These are phyloP conservation scores for Jatropha multifida DNA, from an alignment of 441 rosid species.

Conservation along the genomic window DNA sequence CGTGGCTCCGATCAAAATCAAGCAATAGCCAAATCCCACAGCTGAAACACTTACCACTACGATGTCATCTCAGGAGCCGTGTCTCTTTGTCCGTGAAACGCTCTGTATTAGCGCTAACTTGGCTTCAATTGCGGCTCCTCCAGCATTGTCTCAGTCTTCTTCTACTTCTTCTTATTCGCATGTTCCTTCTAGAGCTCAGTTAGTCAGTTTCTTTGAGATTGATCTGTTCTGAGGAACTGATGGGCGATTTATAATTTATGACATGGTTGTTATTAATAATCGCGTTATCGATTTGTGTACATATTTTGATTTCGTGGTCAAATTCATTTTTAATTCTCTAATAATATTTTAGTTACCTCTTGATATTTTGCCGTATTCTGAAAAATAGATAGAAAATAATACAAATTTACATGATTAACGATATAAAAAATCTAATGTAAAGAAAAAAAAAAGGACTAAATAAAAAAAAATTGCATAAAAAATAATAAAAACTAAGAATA, in stretches of 20 bases:
- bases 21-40: slow-evolving; percentile 39
- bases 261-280: too few species aligned
- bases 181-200: slow-evolving; percentile 1
- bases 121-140: slow-evolving; percentile 35
- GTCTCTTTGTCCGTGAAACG: slow-evolving; percentile 83
- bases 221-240: slow-evolving; percentile 89
- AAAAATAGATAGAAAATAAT: too few species aligned
- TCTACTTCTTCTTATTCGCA: background rate
- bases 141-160: background rate
- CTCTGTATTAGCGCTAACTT: slow-evolving; percentile 90
- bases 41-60: slow-evolving; percentile 38
- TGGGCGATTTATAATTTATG: slow-evolving; percentile 37
- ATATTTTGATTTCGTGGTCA: too few species aligned
- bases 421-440: too few species aligned
- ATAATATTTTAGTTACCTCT: too few species aligned
- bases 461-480: too few species aligned
- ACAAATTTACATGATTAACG: too few species aligned
- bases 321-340: too few species aligned
- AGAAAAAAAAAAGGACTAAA: too few species aligned
- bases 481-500: too few species aligned
- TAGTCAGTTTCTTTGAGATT: slow-evolving; percentile 32
- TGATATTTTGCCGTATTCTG: too few species aligned
- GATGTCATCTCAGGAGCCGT: slow-evolving; percentile 46
- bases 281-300: too few species aligned
- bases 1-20: slow-evolving; percentile 52